Base-by-base conservation (phyloP, 164 flowering plant species). In the Macadamia tetraphylla region DNA sequence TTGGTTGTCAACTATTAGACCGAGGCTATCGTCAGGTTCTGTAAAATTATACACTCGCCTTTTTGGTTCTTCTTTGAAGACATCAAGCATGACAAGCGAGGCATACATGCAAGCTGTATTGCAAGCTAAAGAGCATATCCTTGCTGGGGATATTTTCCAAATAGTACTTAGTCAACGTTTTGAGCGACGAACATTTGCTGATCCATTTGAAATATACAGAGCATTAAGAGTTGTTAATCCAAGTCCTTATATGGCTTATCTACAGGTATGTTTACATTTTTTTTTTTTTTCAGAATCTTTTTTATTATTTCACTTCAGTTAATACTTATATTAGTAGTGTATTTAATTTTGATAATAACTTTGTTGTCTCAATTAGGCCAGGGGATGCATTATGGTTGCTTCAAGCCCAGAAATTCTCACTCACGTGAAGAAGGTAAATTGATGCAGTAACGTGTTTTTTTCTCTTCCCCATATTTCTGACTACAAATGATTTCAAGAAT, bases 371-470 rank as follows among this genome's bases (percentile, higher is more conserved):
- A 17, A 62, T 73, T 83, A 94, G 97, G 99, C 98, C 29, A 81
- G 99, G 78, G 99, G 99, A 56, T 87, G 92, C 77, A 86, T 94
- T 64, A 73, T 92, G 75, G 97, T 94, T 70, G 97, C 89, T 75
- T 92, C 99, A 57, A 92, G 98, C 74, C 98, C 98, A 10, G 99
- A 94, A 77, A 90, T 92, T 78, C 94, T 94, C 40, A 89, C 94
- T 18, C 88, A 87, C 42, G 92, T 86, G 43, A 89, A 90, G 76
- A 82, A 85, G 91, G 98, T 91, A 79, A 73, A 40, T 31, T 51
- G 44, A 9, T 60, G 9, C 56, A 15, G 23, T 48, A 42, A 35
- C 23, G 23, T 23, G 40, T 35, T 35, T 35, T 35, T 35, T 2
- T 35, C 3, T 35, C 5, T 35, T 35, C 40, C 40, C 40, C 40